A percentile compares a stretch with the other conserved stretches of the same genome.
Conservation (phyloP, 345 rosid genomes). For the Murraya koenigii region DNA sequence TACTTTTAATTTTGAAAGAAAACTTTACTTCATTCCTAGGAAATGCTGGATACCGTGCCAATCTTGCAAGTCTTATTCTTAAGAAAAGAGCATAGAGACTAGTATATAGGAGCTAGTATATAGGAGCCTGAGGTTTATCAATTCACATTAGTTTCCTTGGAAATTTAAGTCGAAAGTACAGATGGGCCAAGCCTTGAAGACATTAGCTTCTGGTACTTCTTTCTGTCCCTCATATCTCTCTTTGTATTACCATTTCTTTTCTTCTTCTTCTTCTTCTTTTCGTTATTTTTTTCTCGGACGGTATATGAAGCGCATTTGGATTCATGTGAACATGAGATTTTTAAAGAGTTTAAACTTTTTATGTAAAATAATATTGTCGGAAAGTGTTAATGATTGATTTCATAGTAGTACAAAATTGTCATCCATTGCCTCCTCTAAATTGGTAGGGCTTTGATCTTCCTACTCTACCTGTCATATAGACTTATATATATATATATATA, state of each 20-base stretch:
- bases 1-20: background rate
- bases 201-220: conserved; percentile 23
- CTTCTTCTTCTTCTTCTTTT: background rate
- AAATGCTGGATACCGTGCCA: background rate
- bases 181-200: background rate
- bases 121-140: background rate
- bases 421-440: too few species aligned
- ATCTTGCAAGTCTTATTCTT: background rate
- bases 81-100: background rate
- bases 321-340: too few species aligned
- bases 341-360: background rate
- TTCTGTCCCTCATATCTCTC: background rate
- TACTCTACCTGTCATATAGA: background rate
- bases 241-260: background rate
- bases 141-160: background rate
- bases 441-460: too few species aligned
- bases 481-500: too few species aligned
- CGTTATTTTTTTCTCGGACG: too few species aligned
- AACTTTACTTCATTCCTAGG: background rate
- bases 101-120: background rate
- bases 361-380: background rate
- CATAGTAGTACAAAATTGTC: background rate
- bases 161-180: background rate
- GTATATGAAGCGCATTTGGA: background rate
- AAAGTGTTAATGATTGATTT: too few species aligned